Evolutionary conservation across 2,329 filamentous ascomycete species (phyloP).

Genomic region (Trichophyton simii): DNA sequence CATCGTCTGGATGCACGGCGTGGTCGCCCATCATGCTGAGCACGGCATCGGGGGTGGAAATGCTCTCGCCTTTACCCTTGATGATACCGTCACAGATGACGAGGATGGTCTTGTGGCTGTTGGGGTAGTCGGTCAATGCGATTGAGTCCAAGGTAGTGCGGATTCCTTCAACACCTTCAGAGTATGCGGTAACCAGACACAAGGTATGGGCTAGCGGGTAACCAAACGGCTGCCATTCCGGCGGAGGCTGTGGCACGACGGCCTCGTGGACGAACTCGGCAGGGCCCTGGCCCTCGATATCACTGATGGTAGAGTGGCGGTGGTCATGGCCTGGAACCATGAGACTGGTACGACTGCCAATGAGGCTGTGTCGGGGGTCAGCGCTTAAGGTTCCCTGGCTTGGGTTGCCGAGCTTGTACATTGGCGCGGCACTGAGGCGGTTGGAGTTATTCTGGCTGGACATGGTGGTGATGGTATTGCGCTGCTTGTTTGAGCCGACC

Average conservation of each 20-base stretch:
- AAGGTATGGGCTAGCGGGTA: constrained; percentile 89
- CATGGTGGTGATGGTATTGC: constrained; percentile 74
- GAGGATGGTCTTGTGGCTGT: constrained; percentile 95
- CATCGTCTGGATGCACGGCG: constrained; percentile 64
- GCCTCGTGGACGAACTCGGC: constrained; percentile 93
- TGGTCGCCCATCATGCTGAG: constrained; percentile 92
- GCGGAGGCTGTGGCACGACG: constrained; percentile 88
- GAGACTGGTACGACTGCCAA: constrained; percentile 44
- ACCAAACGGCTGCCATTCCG: constrained; percentile 94
- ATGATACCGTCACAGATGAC: constrained; percentile 96
- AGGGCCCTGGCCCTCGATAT: constrained; percentile 63
- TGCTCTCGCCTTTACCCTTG: constrained; percentile 79
- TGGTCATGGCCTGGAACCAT: constrained; percentile 43
- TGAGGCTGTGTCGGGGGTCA: constrained; percentile 31
- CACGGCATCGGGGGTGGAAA: constrained; percentile 81
- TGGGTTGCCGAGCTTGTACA: constrained; percentile 53
- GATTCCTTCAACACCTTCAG: constrained; percentile 83
- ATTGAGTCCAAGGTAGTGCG: constrained; percentile 92
- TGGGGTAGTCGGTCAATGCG: constrained; percentile 94
- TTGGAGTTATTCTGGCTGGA: constrained; percentile 71
- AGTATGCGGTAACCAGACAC: constrained; percentile 92
- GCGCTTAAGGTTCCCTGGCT: constrained; percentile 45
- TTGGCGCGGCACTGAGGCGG: constrained; percentile 47
- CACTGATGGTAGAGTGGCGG: constrained; percentile 44
- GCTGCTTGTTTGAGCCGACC: constrained; percentile 41